phyloP scores from a whole-genome alignment of 2,329 filamentous ascomycete species.

The Tolypocladium guangdongense region DNA sequence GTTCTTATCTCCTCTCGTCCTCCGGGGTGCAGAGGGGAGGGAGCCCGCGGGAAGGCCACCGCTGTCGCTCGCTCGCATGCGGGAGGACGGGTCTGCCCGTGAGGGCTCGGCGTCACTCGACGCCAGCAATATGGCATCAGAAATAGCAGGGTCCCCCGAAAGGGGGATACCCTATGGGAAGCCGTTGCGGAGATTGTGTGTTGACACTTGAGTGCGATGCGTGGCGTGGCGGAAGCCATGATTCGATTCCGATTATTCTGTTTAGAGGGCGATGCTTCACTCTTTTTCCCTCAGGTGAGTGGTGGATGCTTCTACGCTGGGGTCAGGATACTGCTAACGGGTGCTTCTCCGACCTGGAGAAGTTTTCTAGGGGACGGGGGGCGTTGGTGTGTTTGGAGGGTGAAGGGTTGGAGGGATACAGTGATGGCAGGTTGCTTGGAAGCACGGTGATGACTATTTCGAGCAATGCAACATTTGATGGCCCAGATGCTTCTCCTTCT shows the following conservation, averaged over 20 bases:
- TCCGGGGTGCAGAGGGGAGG: not conserved
- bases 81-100: constrained; percentile 13
- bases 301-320: not conserved
- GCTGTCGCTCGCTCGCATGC: constrained; percentile 6
- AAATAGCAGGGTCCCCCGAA: constrained; percentile 9
- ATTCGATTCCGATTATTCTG: constrained; percentile 16
- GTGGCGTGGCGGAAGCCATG: constrained; percentile 11
- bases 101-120: constrained; percentile 12
- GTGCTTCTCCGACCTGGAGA: not conserved
- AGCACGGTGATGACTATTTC: not conserved
- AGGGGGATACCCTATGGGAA: constrained; percentile 9
- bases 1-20: not conserved
- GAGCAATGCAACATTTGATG: not conserved
- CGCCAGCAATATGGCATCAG: constrained; percentile 13
- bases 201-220: constrained; percentile 14
- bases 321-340: constrained; percentile 4
- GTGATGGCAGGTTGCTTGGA: not conserved
- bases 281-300: constrained; percentile 9
- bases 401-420: not conserved
- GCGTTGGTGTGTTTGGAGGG: not conserved
- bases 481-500: not conserved
- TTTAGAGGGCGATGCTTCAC: constrained; percentile 12
- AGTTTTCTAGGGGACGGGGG: not conserved
- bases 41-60: constrained; percentile 3
- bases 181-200: constrained; percentile 13